A percentile compares a stretch with the other conserved stretches of the same genome.
Conservation (phyloP, 257 asterid species). For the Marsdenia floribunda region DNA sequence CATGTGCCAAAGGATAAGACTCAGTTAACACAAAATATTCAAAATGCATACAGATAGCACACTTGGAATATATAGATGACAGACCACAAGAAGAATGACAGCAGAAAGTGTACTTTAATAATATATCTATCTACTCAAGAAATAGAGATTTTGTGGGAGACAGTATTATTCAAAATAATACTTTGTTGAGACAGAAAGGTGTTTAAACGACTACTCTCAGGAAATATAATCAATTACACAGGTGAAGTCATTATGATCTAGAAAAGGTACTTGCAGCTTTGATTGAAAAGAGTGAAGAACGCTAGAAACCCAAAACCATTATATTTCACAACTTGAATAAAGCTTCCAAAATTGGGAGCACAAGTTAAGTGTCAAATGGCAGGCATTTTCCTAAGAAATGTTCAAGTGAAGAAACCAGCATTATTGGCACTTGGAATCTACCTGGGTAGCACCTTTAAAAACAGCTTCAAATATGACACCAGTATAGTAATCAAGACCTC, state of each 20-base stretch:
- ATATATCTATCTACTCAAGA: background rate
- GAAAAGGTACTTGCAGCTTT: background rate
- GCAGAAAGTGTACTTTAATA: background rate
- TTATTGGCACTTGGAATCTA: conserved; percentile 13
- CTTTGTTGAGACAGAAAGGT: background rate
- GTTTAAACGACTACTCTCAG: background rate
- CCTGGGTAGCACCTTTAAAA: conserved; percentile 87
- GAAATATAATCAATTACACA: background rate
- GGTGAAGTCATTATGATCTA: background rate
- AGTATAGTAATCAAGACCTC: conserved; percentile 97
- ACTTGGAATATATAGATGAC: background rate
- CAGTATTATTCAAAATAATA: background rate
- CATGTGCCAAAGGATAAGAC: background rate
- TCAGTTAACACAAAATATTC: background rate
- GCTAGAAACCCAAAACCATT: background rate
- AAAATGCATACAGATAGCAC: background rate
- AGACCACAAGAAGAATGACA: background rate
- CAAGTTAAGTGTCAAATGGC: background rate
- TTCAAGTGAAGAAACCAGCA: background rate
- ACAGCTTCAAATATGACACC: conserved; percentile 95
- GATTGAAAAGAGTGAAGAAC: background rate
- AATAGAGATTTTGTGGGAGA: background rate
- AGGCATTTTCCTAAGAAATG: background rate
- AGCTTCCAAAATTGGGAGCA: conserved; percentile 5
- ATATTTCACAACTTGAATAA: background rate